phyloP scores from a whole-genome alignment of 352 stramenopile species.

The Pythium periplocum region DNA sequence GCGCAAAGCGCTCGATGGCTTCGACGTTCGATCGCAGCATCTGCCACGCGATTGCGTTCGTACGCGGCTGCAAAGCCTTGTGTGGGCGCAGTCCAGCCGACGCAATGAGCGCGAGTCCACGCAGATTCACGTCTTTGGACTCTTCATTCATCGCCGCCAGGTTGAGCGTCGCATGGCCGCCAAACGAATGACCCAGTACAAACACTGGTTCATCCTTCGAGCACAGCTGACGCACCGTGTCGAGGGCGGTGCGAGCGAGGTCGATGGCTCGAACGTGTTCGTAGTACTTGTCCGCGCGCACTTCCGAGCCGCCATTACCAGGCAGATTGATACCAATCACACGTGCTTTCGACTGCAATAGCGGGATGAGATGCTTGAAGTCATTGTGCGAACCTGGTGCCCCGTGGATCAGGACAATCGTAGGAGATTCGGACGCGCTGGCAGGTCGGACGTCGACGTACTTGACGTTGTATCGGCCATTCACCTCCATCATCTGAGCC shows the following conservation, averaged over 20 bases:
- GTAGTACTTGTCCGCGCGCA: constrained; percentile 18
- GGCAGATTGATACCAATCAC: constrained; percentile 26
- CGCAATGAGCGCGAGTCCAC: constrained; percentile 21
- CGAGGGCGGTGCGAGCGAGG: constrained; percentile 14
- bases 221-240: constrained; percentile 21
- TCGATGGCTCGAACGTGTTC: constrained; percentile 14
- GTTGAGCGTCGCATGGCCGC: constrained; percentile 23
- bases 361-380: constrained; percentile 45
- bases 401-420: constrained; percentile 49
- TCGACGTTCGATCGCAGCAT: constrained; percentile 16
- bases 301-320: constrained; percentile 18
- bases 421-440: constrained; percentile 10
- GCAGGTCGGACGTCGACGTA: constrained; percentile 17
- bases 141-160: constrained; percentile 15
- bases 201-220: constrained; percentile 13
- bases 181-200: constrained; percentile 29
- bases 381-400: constrained; percentile 47
- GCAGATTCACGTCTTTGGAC: constrained; percentile 11
- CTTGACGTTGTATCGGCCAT: constrained; percentile 12
- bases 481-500: constrained; percentile 7
- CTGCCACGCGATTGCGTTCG: constrained; percentile 7
- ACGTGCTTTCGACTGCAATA: constrained; percentile 20
- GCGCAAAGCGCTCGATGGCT: constrained; percentile 4
- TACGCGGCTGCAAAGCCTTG: constrained; percentile 19
- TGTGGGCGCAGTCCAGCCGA: constrained; percentile 32